A percentile compares a stretch with the other conserved stretches of the same genome.
Evolutionary conservation across 352 stramenopile genomes (phyloP).

Genomic region (Blastocystis sp.): DNA sequence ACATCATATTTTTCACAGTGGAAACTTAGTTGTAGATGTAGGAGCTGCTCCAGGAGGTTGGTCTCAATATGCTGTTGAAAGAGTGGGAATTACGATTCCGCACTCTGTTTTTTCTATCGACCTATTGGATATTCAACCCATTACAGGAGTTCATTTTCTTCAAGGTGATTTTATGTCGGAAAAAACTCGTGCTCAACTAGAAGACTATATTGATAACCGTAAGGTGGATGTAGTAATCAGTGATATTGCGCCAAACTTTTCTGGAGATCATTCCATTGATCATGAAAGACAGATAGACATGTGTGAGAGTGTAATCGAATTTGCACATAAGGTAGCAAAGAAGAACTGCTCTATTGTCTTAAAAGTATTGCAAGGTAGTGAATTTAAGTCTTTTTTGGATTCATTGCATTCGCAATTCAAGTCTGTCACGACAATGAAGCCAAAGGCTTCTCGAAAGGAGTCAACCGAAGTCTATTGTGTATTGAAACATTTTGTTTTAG

Average conservation of each 20-base stretch:
- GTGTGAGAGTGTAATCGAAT: neutral
- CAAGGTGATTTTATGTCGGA: conserved; percentile 16
- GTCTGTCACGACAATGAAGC: neutral
- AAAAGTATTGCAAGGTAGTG: conserved; percentile 13
- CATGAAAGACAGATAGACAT: conserved; percentile 24
- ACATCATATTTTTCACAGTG: neutral
- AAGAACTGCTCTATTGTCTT: neutral
- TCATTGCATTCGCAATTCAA: neutral
- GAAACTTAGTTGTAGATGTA: neutral
- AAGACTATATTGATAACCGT: neutral
- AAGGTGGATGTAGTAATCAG: neutral
- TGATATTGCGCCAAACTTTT: conserved; percentile 48
- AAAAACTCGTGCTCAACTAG: neutral
- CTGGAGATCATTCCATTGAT: conserved; percentile 29
- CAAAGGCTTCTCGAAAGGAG: conserved; percentile 16
- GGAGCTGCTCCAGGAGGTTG: conserved; percentile 20
- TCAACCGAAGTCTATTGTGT: conserved; percentile 23
- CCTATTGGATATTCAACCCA: neutral
- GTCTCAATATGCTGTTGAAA: conserved; percentile 18
- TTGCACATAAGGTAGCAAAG: neutral
- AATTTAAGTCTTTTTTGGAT: neutral
- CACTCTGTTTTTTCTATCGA: conserved; percentile 39
- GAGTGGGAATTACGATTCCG: neutral
- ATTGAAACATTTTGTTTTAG: neutral
- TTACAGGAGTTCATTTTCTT: conserved; percentile 19